Conservation (phyloP, 2,329 filamentous ascomycete genomes). For the Hypoxylon sp. region DNA sequence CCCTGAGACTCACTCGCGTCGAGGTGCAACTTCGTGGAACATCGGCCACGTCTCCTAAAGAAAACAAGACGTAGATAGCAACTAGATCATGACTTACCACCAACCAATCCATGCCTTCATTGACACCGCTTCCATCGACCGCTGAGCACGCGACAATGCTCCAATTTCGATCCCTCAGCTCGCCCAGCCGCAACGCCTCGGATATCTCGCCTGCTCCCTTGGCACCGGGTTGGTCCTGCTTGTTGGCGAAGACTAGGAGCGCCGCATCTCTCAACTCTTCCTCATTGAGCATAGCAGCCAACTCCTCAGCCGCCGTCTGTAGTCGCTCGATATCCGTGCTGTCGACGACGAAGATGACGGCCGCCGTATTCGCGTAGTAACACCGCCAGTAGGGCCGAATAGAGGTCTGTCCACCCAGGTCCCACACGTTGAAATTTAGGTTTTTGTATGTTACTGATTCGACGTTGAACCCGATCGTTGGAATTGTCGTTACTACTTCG, state of each 20-base stretch:
- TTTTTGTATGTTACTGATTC: slow-evolving; percentile 99
- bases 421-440: slow-evolving; percentile 99
- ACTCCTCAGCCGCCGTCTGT: slow-evolving; percentile 91
- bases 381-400: slow-evolving; percentile 99
- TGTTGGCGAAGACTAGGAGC: slow-evolving; percentile 96
- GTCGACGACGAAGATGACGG: slow-evolving; percentile 98
- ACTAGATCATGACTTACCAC: slow-evolving; percentile 71
- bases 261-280: slow-evolving; percentile 95
- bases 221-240: slow-evolving; percentile 97
- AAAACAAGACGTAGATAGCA: background rate
- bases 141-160: slow-evolving; percentile 98
- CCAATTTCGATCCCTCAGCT: slow-evolving; percentile 97
- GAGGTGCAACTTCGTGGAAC: slow-evolving; percentile 5
- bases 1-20: slow-evolving; percentile 7
- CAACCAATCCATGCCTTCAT: slow-evolving; percentile 99
- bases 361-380: slow-evolving; percentile 98
- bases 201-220: slow-evolving; percentile 98
- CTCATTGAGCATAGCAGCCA: slow-evolving; percentile 95
- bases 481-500: slow-evolving; percentile 98
- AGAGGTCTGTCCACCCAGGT: slow-evolving; percentile 97
- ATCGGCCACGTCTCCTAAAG: background rate
- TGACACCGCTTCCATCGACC: slow-evolving; percentile 93
- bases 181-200: slow-evolving; percentile 88
- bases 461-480: slow-evolving; percentile 99
- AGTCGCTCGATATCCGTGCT: slow-evolving; percentile 97